Conservation (phyloP, 2,329 filamentous ascomycete genomes). For the Trichoderma breve region DNA sequence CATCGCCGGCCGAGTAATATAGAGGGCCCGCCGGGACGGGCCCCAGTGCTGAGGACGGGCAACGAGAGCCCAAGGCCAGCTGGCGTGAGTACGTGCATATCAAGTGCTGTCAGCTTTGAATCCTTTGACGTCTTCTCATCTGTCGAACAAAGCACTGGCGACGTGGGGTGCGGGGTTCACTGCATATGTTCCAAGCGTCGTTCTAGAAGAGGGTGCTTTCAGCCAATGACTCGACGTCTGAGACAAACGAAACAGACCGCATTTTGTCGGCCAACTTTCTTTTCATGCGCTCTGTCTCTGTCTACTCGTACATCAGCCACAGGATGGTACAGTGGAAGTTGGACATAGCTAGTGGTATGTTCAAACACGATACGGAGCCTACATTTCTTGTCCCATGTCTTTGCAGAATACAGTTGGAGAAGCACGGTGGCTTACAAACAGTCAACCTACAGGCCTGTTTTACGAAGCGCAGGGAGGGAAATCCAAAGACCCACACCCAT, state of each 20-base stretch:
- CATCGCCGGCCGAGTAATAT: background rate
- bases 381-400: background rate
- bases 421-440: background rate
- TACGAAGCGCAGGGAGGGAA: background rate
- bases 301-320: background rate
- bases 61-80: background rate
- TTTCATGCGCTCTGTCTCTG: background rate
- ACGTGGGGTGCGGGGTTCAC: constrained; percentile 21
- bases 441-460: background rate
- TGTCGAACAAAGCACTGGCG: background rate
- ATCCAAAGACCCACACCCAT: constrained; percentile 7
- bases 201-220: constrained; percentile 17
- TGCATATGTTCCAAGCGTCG: constrained; percentile 8
- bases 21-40: background rate
- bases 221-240: constrained; percentile 7
- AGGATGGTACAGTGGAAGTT: background rate
- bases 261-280: background rate
- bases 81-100: background rate
- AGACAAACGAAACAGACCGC: constrained; percentile 1
- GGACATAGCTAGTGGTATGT: background rate
- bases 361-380: background rate
- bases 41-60: background rate
- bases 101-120: background rate
- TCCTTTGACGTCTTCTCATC: background rate
- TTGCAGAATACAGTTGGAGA: background rate